A percentile compares a stretch with the other conserved stretches of the same genome.
phyloP scores from a whole-genome alignment of 495 filamentous ascomycete genomes.

The Recurvomyces mirabilis region DNA sequence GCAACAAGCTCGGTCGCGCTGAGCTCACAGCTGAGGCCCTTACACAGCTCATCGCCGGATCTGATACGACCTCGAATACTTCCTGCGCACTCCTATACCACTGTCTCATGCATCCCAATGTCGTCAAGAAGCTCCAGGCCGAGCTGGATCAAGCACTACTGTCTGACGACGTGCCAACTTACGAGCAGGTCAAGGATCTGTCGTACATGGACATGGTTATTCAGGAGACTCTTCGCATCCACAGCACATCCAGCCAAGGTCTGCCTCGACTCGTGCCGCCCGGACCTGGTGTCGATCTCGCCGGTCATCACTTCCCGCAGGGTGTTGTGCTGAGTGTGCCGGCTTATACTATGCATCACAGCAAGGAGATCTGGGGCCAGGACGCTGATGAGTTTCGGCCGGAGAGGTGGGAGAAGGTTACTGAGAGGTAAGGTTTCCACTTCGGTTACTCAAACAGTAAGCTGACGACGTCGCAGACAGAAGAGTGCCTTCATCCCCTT shows the following conservation, averaged over 20 bases:
- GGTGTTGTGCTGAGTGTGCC: conserved; percentile 75
- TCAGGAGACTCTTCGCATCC: conserved; percentile 81
- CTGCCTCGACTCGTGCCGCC: conserved; percentile 70
- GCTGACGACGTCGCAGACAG: conserved; percentile 36
- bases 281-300: conserved; percentile 43
- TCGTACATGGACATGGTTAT: conserved; percentile 71
- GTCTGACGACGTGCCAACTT: conserved; percentile 52
- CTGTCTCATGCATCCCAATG: conserved; percentile 56
- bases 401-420: conserved; percentile 56
- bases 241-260: conserved; percentile 79
- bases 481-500: conserved; percentile 80
- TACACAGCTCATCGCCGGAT: conserved; percentile 83
- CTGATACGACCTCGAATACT: conserved; percentile 83
- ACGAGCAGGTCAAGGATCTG: conserved; percentile 60
- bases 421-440: conserved; percentile 21
- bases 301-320: conserved; percentile 55
- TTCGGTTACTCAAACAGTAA: no score
- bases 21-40: conserved; percentile 83
- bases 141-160: conserved; percentile 63
- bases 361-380: conserved; percentile 66
- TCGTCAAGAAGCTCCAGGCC: conserved; percentile 57
- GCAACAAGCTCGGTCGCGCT: conserved; percentile 57
- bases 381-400: conserved; percentile 70
- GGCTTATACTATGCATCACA: conserved; percentile 80
- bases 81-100: conserved; percentile 78